Conservation (phyloP, 192 early-diverging fungal genomes). For the Gaertneriomyces sp. region DNA sequence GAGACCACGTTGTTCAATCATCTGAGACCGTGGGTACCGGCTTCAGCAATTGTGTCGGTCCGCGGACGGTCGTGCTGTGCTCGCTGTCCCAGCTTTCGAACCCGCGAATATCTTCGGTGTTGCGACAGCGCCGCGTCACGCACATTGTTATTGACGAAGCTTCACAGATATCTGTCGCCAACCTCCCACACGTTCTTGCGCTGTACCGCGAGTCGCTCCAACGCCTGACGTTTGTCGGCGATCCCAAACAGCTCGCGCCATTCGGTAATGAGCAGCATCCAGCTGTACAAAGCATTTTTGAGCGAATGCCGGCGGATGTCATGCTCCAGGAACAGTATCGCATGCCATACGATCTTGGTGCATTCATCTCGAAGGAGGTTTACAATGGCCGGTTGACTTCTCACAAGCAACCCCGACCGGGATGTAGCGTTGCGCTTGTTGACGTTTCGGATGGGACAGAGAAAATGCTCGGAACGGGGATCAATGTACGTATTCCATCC, state of each 20-base stretch:
- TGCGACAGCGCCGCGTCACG: slow-evolving; percentile 8
- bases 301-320: slow-evolving; percentile 7
- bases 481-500: neutral
- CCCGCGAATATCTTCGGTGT: neutral
- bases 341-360: slow-evolving; percentile 17
- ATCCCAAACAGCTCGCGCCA: slow-evolving; percentile 22
- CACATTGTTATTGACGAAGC: slow-evolving; percentile 24
- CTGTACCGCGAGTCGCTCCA: slow-evolving; percentile 11
- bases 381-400: slow-evolving; percentile 11
- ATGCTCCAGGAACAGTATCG: slow-evolving; percentile 20
- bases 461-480: neutral
- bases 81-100: slow-evolving; percentile 17
- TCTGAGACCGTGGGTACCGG: slow-evolving; percentile 1
- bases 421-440: slow-evolving; percentile 7
- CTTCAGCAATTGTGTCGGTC: slow-evolving; percentile 11
- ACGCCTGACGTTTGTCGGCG: slow-evolving; percentile 21
- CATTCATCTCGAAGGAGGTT: slow-evolving; percentile 14
- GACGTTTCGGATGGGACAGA: slow-evolving; percentile 9
- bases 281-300: slow-evolving; percentile 17
- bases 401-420: slow-evolving; percentile 10
- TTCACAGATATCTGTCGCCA: slow-evolving; percentile 11
- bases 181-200: slow-evolving; percentile 8
- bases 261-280: slow-evolving; percentile 20
- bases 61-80: slow-evolving; percentile 19
- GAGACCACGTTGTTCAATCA: slow-evolving; percentile 12